Percentiles rank a stretch among this genome's conserved stretches.
Evolutionary conservation across 305 asterid genomes (phyloP).

Genomic region (Fraxinus platypoda): DNA sequence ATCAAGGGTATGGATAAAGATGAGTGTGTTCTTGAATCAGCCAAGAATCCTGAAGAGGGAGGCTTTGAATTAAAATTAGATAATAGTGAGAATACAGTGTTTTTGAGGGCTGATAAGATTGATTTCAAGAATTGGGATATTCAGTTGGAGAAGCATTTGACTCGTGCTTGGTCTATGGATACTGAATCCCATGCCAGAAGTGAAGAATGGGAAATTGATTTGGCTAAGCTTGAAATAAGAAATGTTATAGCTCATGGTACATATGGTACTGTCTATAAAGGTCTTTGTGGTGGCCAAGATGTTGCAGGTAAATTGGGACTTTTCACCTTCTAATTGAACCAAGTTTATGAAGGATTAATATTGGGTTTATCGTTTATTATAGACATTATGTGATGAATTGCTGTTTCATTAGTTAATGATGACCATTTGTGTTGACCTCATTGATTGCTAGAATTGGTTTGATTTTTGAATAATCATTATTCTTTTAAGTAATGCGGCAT

Average conservation of each 20-base stretch:
- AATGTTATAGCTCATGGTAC: constrained; percentile 73
- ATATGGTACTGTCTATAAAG: constrained; percentile 65
- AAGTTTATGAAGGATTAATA: background rate
- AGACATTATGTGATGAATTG: background rate
- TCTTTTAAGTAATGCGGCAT: background rate
- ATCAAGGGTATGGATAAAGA: constrained; percentile 22
- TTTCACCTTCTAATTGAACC: background rate
- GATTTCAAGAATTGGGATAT: constrained; percentile 74
- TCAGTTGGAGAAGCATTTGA: constrained; percentile 61
- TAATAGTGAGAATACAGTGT: constrained; percentile 23
- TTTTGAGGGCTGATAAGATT: constrained; percentile 67
- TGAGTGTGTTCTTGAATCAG: constrained; percentile 5
- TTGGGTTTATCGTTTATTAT: background rate
- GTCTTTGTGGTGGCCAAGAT: constrained; percentile 55
- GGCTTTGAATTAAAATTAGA: constrained; percentile 25
- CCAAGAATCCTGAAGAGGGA: constrained; percentile 22
- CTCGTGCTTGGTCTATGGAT: constrained; percentile 46
- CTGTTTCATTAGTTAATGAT: background rate
- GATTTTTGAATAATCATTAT: background rate
- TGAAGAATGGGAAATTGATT: constrained; percentile 69
- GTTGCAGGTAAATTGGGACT: constrained; percentile 52
- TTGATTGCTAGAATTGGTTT: background rate
- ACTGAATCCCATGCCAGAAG: constrained; percentile 28
- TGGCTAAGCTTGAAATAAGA: constrained; percentile 51
- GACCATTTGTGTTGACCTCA: background rate